Evolutionary conservation across 1,284 basidiomycete species (phyloP), one percentile per base, ranked within the genome.

Genomic region (Golubevia pallescens): DNA sequence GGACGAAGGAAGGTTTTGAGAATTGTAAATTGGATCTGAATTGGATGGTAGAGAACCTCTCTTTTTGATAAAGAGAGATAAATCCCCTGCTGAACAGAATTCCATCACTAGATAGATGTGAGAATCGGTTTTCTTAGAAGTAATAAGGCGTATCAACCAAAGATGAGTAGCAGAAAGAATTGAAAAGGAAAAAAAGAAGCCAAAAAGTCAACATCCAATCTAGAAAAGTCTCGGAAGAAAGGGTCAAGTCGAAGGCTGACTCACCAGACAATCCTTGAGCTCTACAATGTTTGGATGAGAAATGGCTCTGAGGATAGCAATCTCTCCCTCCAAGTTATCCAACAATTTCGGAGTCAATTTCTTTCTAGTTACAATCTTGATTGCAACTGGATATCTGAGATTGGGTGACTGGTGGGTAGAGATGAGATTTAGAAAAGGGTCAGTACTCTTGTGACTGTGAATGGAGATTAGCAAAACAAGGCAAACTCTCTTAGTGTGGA

Each of bases 31-130:
- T 10, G 24, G 2, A 24, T 54, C 62, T 24, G 62, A 21, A 52
- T 65, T 57, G 48, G 38, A 24, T 7, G 63, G 55, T 28, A 60
- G 19, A n/a, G 16, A 14, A 6, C 54, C 54, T 32, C 28, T 32
- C 16, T 21, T 61, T 8, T 48, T 75, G 67, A 85, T 85, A 71
- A 81, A 85, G 52, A 70, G 70, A 24, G 78, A 79, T 23, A 85
- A 70, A 57, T 85, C 82, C 38, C 82, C 81, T 16, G 75, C 74
- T 2, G 78, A 67, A 67, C 79, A 82, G 62, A 77, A 85, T 28
- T 75, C 77, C 82, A 85, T 85, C 66, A 85, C 75, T 56, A 85
- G 75, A 63, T 82, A 83, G 70, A 85, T 85, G 65, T 80, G 71
- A 32, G 71, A 58, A 52, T 79, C 75, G 10, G 80, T 76, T 66